Base-by-base conservation (phyloP, 1,284 basidiomycete genomes). In the Microbotryum saponariae region DNA sequence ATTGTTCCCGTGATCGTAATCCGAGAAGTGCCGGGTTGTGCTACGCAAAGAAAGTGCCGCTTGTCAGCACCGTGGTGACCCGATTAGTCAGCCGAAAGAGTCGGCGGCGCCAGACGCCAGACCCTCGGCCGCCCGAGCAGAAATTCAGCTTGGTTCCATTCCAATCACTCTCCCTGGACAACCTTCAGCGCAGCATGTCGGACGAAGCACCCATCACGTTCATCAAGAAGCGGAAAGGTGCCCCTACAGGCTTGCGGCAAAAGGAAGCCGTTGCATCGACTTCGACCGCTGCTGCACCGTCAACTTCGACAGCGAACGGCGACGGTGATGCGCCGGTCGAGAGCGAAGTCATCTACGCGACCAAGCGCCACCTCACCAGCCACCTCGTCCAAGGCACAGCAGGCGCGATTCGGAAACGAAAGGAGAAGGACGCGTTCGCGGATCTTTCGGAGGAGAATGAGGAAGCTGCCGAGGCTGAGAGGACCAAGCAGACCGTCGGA, bases 331-430 rank as follows among this genome's bases (percentile, higher is more conserved):
- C 46, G 12, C 48, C 63, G 31, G 50, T 55, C 10, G 49, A 61
- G 6, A 60, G 58, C 20, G 67, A 63, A n/a, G 67, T 68, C 10
- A 42, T 66, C 5, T 57, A 64, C 51, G 61, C 60, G 3, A 25
- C 61, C 6, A 59, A 61, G 46, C 54, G 55, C 14, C 27, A 55
- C 10, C 33, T 58, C 7, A 37, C 56, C 8, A 68, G 61, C 46
- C 67, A 68, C 42, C 54, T 68, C 20, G 51, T 68, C n/a, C 67
- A 68, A 42, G 67, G 67, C 20, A 68, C 67, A 2, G 60, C 59
- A 10, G 27, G 27, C 4, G 53, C 18, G 49, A 66, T 66, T 27
- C 64, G 62, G 1, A 63, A 63, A 27, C 53, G 45, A 25, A 56
- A 45, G 10, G 49, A 66, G 8, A 48, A 29, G 6, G 53, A 25